phyloP scores from a whole-genome alignment of 164 flowering plant species.

The Cinnamomum chago region DNA sequence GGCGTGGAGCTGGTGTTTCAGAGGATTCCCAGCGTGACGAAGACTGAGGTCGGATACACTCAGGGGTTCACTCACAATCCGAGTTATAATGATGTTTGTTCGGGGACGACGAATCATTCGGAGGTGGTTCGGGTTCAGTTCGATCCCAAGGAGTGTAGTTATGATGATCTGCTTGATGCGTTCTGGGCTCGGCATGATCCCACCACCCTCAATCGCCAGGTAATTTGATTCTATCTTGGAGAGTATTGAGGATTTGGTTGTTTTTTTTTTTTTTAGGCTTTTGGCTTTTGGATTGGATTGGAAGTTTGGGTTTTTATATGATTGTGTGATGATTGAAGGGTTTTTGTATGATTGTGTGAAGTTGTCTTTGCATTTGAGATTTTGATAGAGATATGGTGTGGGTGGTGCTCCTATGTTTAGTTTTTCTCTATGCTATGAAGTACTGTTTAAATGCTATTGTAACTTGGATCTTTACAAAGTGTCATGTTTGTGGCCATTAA shows the following conservation, averaged over 20 bases:
- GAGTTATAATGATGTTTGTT: conserved; percentile 63
- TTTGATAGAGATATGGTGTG: too few species aligned
- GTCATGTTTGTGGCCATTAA: too few species aligned
- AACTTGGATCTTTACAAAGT: too few species aligned
- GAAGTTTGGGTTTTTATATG: too few species aligned
- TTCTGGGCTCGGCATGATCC: conserved; percentile 93
- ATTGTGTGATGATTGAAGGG: too few species aligned
- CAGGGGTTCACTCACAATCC: conserved; percentile 75
- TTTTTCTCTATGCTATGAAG: too few species aligned
- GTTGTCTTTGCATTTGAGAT: too few species aligned
- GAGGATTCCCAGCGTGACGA: conserved; percentile 72
- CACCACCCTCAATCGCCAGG: conserved; percentile 87
- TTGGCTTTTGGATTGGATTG: not conserved
- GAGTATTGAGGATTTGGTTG: not conserved
- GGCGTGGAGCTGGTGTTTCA: conserved; percentile 85
- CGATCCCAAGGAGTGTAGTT: conserved; percentile 72
- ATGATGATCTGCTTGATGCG: conserved; percentile 50
- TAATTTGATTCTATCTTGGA: not conserved
- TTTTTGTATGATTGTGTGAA: too few species aligned
- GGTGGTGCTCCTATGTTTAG: too few species aligned
- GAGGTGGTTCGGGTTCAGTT: conserved; percentile 88
- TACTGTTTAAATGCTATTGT: too few species aligned
- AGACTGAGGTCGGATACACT: conserved; percentile 82
- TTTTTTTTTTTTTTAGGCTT: not conserved
- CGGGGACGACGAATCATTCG: conserved; percentile 67